A percentile compares a stretch with the other conserved stretches of the same genome.
Conservation (phyloP, 2,329 filamentous ascomycete genomes). For the Paraphaeosphaeria sporulosa region DNA sequence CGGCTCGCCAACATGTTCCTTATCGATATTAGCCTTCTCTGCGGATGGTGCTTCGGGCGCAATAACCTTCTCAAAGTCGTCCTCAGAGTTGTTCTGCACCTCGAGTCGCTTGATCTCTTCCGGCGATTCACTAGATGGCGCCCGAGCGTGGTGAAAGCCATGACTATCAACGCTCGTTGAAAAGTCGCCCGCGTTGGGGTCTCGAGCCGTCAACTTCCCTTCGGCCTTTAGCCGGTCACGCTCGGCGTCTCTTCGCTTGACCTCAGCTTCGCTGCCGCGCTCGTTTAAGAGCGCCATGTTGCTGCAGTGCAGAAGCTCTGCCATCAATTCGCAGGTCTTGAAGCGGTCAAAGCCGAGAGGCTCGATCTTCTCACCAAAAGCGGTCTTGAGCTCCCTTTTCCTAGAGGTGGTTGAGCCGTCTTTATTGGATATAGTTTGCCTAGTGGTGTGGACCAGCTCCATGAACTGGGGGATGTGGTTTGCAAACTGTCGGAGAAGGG, state of each 20-base stretch:
- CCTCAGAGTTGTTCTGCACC: constrained; percentile 81
- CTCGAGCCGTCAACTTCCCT: constrained; percentile 71
- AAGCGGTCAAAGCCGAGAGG: constrained; percentile 96
- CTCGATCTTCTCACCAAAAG: constrained; percentile 90
- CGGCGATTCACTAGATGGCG: constrained; percentile 59
- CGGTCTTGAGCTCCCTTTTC: constrained; percentile 79
- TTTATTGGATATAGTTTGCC: constrained; percentile 63
- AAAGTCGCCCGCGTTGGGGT: constrained; percentile 64
- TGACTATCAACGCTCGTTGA: constrained; percentile 61
- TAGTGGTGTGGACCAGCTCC: constrained; percentile 81
- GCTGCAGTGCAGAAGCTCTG: constrained; percentile 94
- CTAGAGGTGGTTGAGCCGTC: constrained; percentile 68
- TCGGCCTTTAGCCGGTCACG: constrained; percentile 80
- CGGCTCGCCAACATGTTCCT: constrained; percentile 45
- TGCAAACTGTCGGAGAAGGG: constrained; percentile 86
- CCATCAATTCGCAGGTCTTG: constrained; percentile 99
- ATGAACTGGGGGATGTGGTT: constrained; percentile 94
- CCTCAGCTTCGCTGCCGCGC: constrained; percentile 84
- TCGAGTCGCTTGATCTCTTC: constrained; percentile 76
- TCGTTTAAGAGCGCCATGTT: constrained; percentile 98
- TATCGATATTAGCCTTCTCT: constrained; percentile 63
- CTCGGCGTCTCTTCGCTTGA: constrained; percentile 79
- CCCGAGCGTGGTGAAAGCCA: constrained; percentile 59
- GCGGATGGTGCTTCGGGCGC: constrained; percentile 74
- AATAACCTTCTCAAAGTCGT: constrained; percentile 92